phyloP scores from a whole-genome alignment of 2,329 filamentous ascomycete genomes.

The Penicillium aurantiogriseum region DNA sequence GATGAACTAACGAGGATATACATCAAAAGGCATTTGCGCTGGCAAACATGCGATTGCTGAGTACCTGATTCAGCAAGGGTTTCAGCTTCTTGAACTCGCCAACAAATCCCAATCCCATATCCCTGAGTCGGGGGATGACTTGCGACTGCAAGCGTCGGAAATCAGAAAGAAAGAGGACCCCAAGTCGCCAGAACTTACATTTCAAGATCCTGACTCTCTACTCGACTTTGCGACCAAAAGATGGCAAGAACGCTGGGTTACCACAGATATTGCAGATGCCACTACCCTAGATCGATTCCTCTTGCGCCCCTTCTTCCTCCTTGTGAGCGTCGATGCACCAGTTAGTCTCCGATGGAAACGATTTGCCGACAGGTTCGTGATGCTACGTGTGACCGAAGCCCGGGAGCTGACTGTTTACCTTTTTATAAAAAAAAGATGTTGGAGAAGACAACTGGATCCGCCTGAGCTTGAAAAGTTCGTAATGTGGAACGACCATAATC shows the following conservation, averaged over 20 bases:
- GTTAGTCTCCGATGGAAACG: constrained; percentile 79
- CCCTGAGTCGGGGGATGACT: constrained; percentile 27
- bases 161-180: constrained; percentile 16
- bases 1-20: constrained; percentile 16
- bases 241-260: constrained; percentile 84
- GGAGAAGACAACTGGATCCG: constrained; percentile 47
- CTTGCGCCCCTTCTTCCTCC: constrained; percentile 84
- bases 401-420: neutral
- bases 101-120: constrained; percentile 25
- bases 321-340: constrained; percentile 88
- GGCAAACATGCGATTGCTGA: constrained; percentile 88
- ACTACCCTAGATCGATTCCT: constrained; percentile 70
- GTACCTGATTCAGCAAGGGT: constrained; percentile 81
- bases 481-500: constrained; percentile 66
- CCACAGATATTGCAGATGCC: constrained; percentile 75
- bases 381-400: neutral
- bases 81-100: constrained; percentile 67
- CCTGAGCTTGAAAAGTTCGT: constrained; percentile 61
- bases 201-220: constrained; percentile 64
- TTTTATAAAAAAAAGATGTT: constrained; percentile 44
- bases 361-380: constrained; percentile 58
- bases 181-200: constrained; percentile 40
- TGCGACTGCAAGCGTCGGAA: constrained; percentile 28
- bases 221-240: constrained; percentile 80
- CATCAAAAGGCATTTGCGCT: constrained; percentile 73